phyloP scores from a whole-genome alignment of 176 grass and related monocot species.

The Raddia distichophylla region DNA sequence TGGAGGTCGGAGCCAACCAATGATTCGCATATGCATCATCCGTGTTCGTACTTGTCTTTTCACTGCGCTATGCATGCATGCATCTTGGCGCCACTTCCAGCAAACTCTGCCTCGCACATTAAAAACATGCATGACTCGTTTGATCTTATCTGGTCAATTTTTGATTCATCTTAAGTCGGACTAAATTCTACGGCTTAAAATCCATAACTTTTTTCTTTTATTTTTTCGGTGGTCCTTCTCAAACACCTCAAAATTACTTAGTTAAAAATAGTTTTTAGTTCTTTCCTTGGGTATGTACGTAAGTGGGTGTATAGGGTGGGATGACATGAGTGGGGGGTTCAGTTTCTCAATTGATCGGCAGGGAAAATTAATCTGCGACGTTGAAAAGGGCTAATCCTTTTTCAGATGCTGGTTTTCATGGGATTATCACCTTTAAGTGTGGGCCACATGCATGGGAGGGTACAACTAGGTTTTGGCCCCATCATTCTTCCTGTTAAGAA shows the following conservation, averaged over 20 bases:
- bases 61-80: neutral
- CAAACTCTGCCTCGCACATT: neutral
- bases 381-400: neutral
- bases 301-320: no score
- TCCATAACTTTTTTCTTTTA: no score
- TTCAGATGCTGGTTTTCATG: neutral
- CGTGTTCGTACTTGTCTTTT: slow-evolving; percentile 22
- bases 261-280: no score
- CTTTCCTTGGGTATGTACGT: no score
- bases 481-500: neutral
- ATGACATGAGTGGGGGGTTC: no score
- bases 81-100: neutral
- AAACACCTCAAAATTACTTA: no score
- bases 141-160: no score
- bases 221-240: no score
- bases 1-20: neutral
- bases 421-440: neutral
- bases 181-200: no score
- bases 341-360: neutral
- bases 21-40: slow-evolving; percentile 1
- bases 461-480: neutral
- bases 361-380: neutral
- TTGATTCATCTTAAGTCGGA: no score
- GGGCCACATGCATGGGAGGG: neutral
- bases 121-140: neutral